phyloP scores from a whole-genome alignment of 148 eudicot species.

The Arctostaphylos glauca region DNA sequence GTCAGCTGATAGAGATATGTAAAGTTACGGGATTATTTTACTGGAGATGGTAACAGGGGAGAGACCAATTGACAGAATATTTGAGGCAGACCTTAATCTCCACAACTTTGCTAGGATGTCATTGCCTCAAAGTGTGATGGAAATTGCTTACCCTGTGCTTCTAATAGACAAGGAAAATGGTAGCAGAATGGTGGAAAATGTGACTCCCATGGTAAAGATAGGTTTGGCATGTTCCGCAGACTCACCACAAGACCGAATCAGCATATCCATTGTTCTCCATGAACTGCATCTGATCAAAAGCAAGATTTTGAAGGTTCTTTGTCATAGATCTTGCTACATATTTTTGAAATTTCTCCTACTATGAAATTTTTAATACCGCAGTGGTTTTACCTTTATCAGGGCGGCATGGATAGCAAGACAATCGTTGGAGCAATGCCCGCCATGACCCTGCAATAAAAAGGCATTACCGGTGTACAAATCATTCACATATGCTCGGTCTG shows the following conservation, averaged over 20 bases:
- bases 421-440: too few species aligned
- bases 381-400: too few species aligned
- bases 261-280: background rate
- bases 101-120: background rate
- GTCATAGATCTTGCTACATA: too few species aligned
- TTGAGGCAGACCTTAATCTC: background rate
- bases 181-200: background rate
- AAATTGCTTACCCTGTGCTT: background rate
- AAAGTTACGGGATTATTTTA: background rate
- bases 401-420: too few species aligned
- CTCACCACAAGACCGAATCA: background rate
- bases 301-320: background rate
- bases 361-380: too few species aligned
- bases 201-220: background rate
- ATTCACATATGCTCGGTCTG: too few species aligned
- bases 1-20: background rate
- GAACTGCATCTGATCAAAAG: background rate
- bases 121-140: background rate
- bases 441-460: too few species aligned
- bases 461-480: too few species aligned
- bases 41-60: background rate
- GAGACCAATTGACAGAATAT: too few species aligned
- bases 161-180: background rate
- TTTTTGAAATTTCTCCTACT: too few species aligned
- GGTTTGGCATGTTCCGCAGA: background rate